Conservation (phyloP, 495 filamentous ascomycete genomes). For the Aspergillus sclerotioniger region DNA sequence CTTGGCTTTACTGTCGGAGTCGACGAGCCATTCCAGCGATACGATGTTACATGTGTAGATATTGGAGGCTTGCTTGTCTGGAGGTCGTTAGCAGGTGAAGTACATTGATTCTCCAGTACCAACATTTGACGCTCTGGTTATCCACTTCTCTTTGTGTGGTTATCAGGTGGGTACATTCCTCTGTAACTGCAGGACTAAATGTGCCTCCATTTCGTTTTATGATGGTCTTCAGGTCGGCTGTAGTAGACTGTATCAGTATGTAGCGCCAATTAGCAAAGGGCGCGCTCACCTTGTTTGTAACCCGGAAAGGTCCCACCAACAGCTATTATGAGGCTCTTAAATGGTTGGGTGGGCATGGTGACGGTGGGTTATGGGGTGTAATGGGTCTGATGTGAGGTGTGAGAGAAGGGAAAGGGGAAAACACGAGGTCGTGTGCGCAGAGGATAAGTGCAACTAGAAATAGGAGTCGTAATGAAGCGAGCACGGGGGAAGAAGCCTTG, state of each 20-base stretch:
- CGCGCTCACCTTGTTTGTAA: slow-evolving; percentile 48
- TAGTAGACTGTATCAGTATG: neutral
- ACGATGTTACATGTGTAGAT: slow-evolving; percentile 54
- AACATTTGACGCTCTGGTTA: slow-evolving; percentile 44
- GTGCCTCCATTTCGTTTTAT: slow-evolving; percentile 51
- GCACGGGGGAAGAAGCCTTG: neutral
- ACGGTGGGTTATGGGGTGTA: too few relatives aligned
- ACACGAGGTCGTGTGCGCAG: neutral
- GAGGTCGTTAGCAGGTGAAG: neutral
- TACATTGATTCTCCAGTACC: slow-evolving; percentile 9
- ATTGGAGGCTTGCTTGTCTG: slow-evolving; percentile 51
- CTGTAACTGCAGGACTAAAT: slow-evolving; percentile 44
- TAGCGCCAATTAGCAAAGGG: neutral
- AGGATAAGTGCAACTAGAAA: neutral
- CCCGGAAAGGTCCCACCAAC: slow-evolving; percentile 60
- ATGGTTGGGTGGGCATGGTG: slow-evolving; percentile 5
- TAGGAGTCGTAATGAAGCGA: neutral
- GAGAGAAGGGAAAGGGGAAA: neutral
- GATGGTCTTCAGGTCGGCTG: slow-evolving; percentile 36
- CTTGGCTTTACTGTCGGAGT: slow-evolving; percentile 43
- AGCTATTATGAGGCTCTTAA: slow-evolving; percentile 51
- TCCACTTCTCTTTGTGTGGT: slow-evolving; percentile 52
- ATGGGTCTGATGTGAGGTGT: neutral
- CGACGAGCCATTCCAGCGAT: slow-evolving; percentile 59
- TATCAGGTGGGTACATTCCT: slow-evolving; percentile 59